phyloP scores from a whole-genome alignment of 2,329 filamentous ascomycete genomes.

The Trichoderma harzianum region DNA sequence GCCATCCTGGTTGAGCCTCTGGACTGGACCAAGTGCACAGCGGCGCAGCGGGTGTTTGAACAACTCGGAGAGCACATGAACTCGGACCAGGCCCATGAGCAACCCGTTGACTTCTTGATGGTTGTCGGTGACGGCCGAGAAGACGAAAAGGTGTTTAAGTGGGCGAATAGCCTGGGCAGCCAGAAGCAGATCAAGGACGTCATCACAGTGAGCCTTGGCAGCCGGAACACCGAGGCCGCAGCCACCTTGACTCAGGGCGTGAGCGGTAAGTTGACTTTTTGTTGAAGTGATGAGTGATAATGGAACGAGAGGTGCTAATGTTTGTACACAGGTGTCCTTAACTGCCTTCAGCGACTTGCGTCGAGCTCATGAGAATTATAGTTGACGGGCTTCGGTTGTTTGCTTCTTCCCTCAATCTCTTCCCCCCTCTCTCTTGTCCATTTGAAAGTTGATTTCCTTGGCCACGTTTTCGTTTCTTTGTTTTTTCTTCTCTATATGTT shows the following conservation, averaged over 20 bases:
- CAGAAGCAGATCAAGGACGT: constrained; percentile 62
- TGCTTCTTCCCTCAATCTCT: background rate
- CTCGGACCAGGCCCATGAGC: constrained; percentile 29
- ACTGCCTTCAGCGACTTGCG: constrained; percentile 42
- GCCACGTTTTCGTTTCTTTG: background rate
- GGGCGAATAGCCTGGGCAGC: constrained; percentile 75
- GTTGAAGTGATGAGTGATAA: background rate
- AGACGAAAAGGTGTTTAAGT: constrained; percentile 89
- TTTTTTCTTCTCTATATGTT: background rate
- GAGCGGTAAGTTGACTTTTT: constrained; percentile 63
- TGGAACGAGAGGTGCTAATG: background rate
- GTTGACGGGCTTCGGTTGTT: background rate
- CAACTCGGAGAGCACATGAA: constrained; percentile 44
- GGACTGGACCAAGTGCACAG: constrained; percentile 84
- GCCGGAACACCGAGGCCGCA: constrained; percentile 81
- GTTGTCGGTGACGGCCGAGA: constrained; percentile 88
- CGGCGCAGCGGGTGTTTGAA: constrained; percentile 70
- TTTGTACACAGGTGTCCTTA: constrained; percentile 36
- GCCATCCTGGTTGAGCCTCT: constrained; percentile 81
- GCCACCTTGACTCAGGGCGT: constrained; percentile 87
- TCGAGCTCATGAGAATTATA: constrained; percentile 24
- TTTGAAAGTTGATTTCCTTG: background rate
- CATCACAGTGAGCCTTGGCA: constrained; percentile 81
- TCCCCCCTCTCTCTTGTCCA: background rate
- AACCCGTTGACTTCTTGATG: constrained; percentile 77